Conservation (phyloP, 805 yeast species). For the Hanseniaspora pseudoguilliermondii region DNA sequence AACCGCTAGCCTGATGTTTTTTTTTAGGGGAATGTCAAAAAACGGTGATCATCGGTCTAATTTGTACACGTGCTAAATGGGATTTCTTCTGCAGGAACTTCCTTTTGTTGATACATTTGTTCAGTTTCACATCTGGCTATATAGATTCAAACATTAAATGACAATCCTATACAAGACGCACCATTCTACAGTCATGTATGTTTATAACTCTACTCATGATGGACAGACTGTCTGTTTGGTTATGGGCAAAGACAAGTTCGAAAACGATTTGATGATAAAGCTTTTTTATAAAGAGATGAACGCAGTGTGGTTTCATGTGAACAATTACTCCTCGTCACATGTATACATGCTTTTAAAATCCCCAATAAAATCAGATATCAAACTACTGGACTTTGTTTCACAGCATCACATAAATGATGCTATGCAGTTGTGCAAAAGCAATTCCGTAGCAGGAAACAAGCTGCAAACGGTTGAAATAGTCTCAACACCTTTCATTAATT, state of each 20-base stretch:
- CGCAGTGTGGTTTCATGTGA: slow-evolving; percentile 67
- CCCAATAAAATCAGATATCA: slow-evolving; percentile 27
- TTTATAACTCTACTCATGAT: slow-evolving; percentile 21
- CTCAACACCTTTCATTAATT: slow-evolving; percentile 62
- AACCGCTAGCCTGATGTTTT: too few relatives aligned
- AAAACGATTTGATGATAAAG: slow-evolving; percentile 49
- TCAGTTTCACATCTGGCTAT: not conserved
- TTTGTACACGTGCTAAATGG: not conserved
- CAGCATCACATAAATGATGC: slow-evolving; percentile 40
- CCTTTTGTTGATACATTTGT: not conserved
- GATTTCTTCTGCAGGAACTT: not conserved
- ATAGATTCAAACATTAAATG: not conserved
- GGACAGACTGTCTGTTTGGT: slow-evolving; percentile 19
- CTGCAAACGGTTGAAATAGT: slow-evolving; percentile 51
- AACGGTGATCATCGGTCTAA: too few relatives aligned
- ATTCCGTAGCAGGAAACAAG: slow-evolving; percentile 66
- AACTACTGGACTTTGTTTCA: slow-evolving; percentile 38
- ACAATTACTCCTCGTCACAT: slow-evolving; percentile 65
- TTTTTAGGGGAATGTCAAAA: too few relatives aligned
- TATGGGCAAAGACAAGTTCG: slow-evolving; percentile 66
- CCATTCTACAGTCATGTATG: slow-evolving; percentile 16
- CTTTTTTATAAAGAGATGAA: slow-evolving; percentile 49
- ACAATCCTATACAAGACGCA: not conserved
- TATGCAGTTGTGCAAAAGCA: slow-evolving; percentile 64
- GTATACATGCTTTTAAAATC: slow-evolving; percentile 47